Conservation (phyloP, 139 green algal species). For the Haematococcus sp. region DNA sequence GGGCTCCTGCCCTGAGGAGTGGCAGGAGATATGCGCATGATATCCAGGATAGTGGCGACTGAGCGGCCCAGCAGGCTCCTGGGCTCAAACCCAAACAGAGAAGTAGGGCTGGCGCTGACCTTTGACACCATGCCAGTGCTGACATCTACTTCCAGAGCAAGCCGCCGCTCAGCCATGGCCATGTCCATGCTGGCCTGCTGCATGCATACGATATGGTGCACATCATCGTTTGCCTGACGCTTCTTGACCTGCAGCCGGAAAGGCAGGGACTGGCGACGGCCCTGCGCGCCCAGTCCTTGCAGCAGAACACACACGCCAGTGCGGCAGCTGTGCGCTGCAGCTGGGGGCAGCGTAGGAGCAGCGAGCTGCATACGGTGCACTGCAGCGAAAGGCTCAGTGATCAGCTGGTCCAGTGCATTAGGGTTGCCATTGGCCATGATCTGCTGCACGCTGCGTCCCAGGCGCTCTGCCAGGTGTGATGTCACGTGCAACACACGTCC, state of each 20-base stretch:
- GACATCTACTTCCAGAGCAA: not conserved
- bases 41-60: not conserved
- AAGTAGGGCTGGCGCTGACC: not conserved
- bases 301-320: not conserved
- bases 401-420: too few species aligned
- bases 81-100: not conserved
- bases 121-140: too few species aligned
- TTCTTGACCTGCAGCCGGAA: too few species aligned
- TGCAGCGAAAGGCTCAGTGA: too few species aligned
- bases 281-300: not conserved
- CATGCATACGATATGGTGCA: not conserved
- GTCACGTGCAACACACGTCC: conserved; percentile 42
- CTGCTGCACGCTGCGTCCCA: not conserved
- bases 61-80: not conserved
- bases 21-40: not conserved
- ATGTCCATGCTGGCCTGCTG: not conserved
- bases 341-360: not conserved
- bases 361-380: not conserved
- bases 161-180: conserved; percentile 9
- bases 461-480: conserved; percentile 14
- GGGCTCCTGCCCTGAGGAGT: too few species aligned
- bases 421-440: too few species aligned
- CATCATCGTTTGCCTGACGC: not conserved
- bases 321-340: not conserved
- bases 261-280: not conserved